phyloP scores from a whole-genome alignment of 768 basidiomycete species.

The Stropharia rugosoannulata region DNA sequence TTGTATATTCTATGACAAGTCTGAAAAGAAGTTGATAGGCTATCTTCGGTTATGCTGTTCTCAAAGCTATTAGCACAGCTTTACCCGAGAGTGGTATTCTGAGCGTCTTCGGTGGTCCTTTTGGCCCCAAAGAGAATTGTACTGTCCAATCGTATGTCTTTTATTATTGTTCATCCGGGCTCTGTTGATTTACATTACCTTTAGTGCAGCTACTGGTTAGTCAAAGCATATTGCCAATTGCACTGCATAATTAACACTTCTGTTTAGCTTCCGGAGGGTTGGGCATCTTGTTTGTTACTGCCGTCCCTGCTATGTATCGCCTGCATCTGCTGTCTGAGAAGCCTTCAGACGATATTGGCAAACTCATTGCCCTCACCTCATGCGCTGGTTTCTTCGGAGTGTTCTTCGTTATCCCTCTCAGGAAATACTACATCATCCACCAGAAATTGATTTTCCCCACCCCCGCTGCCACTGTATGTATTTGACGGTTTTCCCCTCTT shows the following conservation, averaged over 20 bases:
- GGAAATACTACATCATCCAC: slow-evolving; percentile 61
- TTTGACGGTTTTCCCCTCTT: background rate
- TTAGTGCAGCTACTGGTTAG: slow-evolving; percentile 49
- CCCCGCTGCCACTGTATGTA: slow-evolving; percentile 55
- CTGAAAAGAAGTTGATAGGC: slow-evolving; percentile 26
- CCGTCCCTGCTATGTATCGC: slow-evolving; percentile 60
- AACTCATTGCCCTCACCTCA: slow-evolving; percentile 52
- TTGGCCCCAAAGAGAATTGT: slow-evolving; percentile 68
- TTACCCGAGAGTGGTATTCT: slow-evolving; percentile 46
- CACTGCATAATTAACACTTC: slow-evolving; percentile 9
- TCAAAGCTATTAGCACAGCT: slow-evolving; percentile 52
- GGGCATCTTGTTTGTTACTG: slow-evolving; percentile 59
- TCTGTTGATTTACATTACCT: background rate
- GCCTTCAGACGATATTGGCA: slow-evolving; percentile 53
- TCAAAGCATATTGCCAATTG: background rate
- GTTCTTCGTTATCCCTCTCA: slow-evolving; percentile 65
- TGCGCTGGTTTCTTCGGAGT: slow-evolving; percentile 61
- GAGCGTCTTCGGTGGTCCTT: slow-evolving; percentile 51
- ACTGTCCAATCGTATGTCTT: slow-evolving; percentile 51
- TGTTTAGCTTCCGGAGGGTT: slow-evolving; percentile 50
- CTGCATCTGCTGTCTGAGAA: slow-evolving; percentile 43
- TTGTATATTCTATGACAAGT: background rate
- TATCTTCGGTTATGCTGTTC: slow-evolving; percentile 60
- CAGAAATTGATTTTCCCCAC: slow-evolving; percentile 66
- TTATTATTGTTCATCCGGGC: background rate